Evolutionary conservation across 805 yeast genomes (phyloP).

Genomic region (Candida argentea): DNA sequence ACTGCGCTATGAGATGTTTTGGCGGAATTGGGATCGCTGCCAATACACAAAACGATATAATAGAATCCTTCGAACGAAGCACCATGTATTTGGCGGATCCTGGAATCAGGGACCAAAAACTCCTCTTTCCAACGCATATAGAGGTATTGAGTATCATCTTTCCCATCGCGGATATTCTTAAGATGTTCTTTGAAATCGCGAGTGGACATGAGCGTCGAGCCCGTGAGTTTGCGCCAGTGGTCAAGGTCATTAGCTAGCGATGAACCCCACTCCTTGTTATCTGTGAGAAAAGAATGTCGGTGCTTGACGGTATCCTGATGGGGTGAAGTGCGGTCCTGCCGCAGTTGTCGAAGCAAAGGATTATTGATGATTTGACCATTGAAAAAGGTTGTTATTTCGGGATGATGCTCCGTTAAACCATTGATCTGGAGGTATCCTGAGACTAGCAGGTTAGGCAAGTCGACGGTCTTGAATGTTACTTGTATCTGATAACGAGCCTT

Average conservation of each 20-base stretch:
- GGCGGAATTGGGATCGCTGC: slow-evolving; percentile 7
- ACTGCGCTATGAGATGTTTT: slow-evolving; percentile 1
- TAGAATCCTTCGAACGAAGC: slow-evolving; percentile 93
- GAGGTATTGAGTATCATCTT: slow-evolving; percentile 27
- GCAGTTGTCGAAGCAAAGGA: slow-evolving; percentile 17
- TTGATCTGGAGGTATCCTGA: slow-evolving; percentile 58
- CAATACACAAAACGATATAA: slow-evolving; percentile 74
- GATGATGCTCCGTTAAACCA: slow-evolving; percentile 53
- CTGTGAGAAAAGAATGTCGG: slow-evolving; percentile 46
- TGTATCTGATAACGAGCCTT: slow-evolving; percentile 53
- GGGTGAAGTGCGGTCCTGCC: not conserved
- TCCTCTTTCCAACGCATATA: slow-evolving; percentile 96
- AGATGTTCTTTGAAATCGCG: slow-evolving; percentile 17
- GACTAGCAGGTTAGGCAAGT: slow-evolving; percentile 33
- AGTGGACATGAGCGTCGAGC: slow-evolving; percentile 40
- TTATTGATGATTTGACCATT: slow-evolving; percentile 60
- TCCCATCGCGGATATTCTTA: slow-evolving; percentile 19
- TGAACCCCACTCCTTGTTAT: slow-evolving; percentile 48
- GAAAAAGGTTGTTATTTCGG: slow-evolving; percentile 61
- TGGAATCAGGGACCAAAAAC: slow-evolving; percentile 73
- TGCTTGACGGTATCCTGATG: slow-evolving; percentile 8
- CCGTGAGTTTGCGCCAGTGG: slow-evolving; percentile 41
- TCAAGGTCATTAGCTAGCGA: slow-evolving; percentile 32
- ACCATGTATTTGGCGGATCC: slow-evolving; percentile 46
- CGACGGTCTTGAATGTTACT: slow-evolving; percentile 64